A percentile compares a stretch with the other conserved stretches of the same genome.
phyloP scores from a whole-genome alignment of 2,329 filamentous ascomycete species.

The Talaromyces sp. region DNA sequence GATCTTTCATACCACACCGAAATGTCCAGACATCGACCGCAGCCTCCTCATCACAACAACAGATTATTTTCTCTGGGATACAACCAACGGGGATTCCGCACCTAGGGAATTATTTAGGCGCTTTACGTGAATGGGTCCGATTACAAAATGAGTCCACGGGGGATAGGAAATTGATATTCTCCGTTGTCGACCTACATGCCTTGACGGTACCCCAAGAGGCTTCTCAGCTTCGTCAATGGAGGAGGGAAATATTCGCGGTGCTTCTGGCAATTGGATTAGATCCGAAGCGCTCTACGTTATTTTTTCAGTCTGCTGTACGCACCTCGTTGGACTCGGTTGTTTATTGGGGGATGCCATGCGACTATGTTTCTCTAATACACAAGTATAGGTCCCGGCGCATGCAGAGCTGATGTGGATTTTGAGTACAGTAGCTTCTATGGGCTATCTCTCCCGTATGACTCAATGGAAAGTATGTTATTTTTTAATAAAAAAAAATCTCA shows the following conservation, averaged over 20 bases:
- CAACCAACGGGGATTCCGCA: conserved; percentile 94
- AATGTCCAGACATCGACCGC: conserved; percentile 1
- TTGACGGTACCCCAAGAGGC: conserved; percentile 73
- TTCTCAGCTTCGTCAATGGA: conserved; percentile 57
- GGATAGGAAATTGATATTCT: conserved; percentile 68
- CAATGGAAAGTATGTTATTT: conserved; percentile 78
- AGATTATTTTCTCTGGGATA: conserved; percentile 87
- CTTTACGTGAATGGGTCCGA: conserved; percentile 77
- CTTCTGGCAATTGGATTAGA: conserved; percentile 80
- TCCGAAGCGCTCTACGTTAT: conserved; percentile 71
- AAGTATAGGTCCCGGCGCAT: conserved; percentile 66
- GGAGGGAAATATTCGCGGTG: conserved; percentile 71
- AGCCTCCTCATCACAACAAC: conserved; percentile 7
- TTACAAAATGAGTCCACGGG: conserved; percentile 63
- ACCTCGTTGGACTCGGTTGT: neutral
- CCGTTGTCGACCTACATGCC: conserved; percentile 89
- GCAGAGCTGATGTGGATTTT: conserved; percentile 96
- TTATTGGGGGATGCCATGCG: neutral
- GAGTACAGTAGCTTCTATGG: conserved; percentile 84
- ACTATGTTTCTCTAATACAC: neutral
- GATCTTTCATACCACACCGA: neutral
- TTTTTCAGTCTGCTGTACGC: conserved; percentile 72
- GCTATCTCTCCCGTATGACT: conserved; percentile 96
- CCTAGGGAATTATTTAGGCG: conserved; percentile 91
- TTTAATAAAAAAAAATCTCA: neutral